Base-by-base conservation (phyloP, 345 rosid species). In the Mallotus nudiflorus region DNA sequence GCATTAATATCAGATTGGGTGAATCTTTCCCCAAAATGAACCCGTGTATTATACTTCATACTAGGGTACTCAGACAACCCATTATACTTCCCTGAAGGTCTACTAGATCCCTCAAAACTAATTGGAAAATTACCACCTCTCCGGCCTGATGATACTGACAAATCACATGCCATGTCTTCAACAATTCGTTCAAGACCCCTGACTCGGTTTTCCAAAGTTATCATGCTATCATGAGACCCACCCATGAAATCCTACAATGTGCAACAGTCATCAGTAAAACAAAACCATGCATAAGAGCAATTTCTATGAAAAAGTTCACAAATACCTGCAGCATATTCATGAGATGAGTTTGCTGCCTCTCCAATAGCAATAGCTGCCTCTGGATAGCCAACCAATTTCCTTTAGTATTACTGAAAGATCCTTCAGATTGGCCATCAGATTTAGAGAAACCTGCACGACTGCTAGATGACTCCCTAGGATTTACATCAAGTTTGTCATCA, bases 181-280 rank as follows among this genome's bases (percentile, higher is more conserved):
- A 96, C 93, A 81, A 87, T 82, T 85, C 98, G 89, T 87, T 92
- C 99, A 73, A 96, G 96, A 69, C 93, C 98, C 80, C 94, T 88
- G 51, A 91, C 98, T 71, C 99, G 87, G 83, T 89, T 87, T 75
- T 96, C 97, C 72, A 92, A 79, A 31, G 97, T 91, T 69, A 89
- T 73, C 97, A 92, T 96, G 87, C 96, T 87, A 75, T 89, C 82
- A 77, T 88, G 97, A 76, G 99, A 96, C 37, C 99, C 98, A 62
- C 99, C 99, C 90, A 96, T 96, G 75, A 92, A 92, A 74, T 96
- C 99, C 91, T 95, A 84, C 77, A 84, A 67, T 31, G 56, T 24
- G 67, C 54, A 75, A 67, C 13, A 39, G 58, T 59, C 27, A 68
- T 73, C 37, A 88, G 65, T 61, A 60, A 59, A 62, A 53, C 20